Base-by-base conservation (phyloP, 441 rosid species). In the Populus trichocarpa region DNA sequence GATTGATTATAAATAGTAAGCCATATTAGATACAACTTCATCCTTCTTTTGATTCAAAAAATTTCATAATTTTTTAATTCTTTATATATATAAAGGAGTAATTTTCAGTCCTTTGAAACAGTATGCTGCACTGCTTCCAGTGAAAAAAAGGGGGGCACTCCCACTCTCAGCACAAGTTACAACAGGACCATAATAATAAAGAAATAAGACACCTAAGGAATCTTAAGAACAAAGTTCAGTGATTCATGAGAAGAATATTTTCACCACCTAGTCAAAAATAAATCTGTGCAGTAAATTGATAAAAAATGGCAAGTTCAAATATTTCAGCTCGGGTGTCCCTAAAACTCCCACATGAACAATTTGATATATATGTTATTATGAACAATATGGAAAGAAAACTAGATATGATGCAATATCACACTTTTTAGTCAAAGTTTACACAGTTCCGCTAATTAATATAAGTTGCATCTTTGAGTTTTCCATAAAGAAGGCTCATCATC, bases 1-100 rank as follows among this genome's bases (percentile, higher is more conserved):
- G 13, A 11, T n/a, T 23, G 42, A 80, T 69, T 57, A 67, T 59
- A 63, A 28, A 74, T 18, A 50, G 36, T 63, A 28, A 76, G 69
- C 68, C 26, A 72, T 23, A 72, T 13, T 35, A 46, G 12, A 64
- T 73, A 25, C 35, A 59, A 42, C 23, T n/a, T 50, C n/a, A 57
- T 22, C 8, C 9, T 30, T 63, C 13, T 22, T 30, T 18, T 8
- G 8, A 53, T 66, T 78, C 14, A 46, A 46, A 33, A 11, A 20
- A 10, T n/a, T 6, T 23, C 73, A 23, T 50, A 8, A 18, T 42
- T 18, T 71, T 66, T 71, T 4, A 73, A 14, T 28, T 20, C 13
- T 69, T 35, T 57, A 32, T 67, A 23, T 53, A 38, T 40, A 40
- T 4, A 57, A 3, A 26, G 28, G 66, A 61, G 28, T 38, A 40